These are phyloP conservation scores for Fusarium xyrophilum DNA, from an alignment of 2,329 filamentous ascomycete species.

Conservation along the genomic window DNA sequence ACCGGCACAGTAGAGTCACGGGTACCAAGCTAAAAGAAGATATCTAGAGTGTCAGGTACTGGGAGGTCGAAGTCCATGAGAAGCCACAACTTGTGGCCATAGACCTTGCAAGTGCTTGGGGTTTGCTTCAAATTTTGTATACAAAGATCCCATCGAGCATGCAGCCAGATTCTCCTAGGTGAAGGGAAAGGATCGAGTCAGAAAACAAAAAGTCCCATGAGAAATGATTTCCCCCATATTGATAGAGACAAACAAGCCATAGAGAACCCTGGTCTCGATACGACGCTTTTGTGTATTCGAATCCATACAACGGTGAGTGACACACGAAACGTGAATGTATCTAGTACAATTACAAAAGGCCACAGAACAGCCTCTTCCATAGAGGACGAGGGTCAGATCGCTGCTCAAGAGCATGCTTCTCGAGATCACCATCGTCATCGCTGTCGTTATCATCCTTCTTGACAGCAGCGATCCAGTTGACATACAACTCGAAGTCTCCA, in stretches of 20 bases:
- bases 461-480: constrained; percentile 43
- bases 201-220: not conserved
- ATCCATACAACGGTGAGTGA: not conserved
- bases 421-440: constrained; percentile 35
- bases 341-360: constrained; percentile 28
- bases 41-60: not conserved
- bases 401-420: constrained; percentile 16
- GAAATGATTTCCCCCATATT: too few species aligned
- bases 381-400: constrained; percentile 13
- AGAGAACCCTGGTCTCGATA: not conserved
- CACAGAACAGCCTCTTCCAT: constrained; percentile 43
- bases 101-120: too few species aligned
- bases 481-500: constrained; percentile 63
- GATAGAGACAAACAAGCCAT: not conserved
- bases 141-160: too few species aligned
- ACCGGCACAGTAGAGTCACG: not conserved
- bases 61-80: not conserved
- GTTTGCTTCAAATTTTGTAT: not conserved
- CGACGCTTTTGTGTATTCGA: not conserved
- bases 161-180: not conserved
- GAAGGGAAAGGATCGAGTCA: not conserved
- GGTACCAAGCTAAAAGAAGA: not conserved
- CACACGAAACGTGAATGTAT: not conserved
- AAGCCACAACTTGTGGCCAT: not conserved
- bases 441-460: constrained; percentile 37